phyloP scores from a whole-genome alignment of 129 eudicot genomes.

The Logfia minima region DNA sequence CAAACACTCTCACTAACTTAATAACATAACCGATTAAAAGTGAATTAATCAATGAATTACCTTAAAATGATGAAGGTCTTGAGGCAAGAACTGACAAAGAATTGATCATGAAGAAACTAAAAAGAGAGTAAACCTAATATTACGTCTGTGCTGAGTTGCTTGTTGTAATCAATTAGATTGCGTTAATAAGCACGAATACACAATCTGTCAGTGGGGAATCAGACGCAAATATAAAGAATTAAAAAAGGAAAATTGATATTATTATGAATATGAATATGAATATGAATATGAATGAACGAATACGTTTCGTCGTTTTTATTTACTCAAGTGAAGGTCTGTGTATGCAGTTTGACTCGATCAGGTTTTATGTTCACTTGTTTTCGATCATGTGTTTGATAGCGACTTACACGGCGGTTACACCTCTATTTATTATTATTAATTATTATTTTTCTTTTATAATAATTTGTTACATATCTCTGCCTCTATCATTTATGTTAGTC shows the following conservation, averaged over 20 bases:
- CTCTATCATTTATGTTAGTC: conserved; percentile 26
- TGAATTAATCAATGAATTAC: conserved; percentile 10
- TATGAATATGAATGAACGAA: not conserved
- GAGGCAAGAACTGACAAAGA: conserved; percentile 21
- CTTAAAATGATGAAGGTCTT: conserved; percentile 22
- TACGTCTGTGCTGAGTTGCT: not conserved
- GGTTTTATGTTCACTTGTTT: not conserved
- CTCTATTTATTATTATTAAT: not conserved
- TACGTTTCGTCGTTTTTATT: not conserved
- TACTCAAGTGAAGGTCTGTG: conserved; percentile 11
- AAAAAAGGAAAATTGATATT: not conserved
- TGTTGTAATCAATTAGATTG: not conserved
- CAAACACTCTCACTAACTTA: too few species aligned
- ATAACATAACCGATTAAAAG: not conserved
- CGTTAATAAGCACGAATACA: not conserved
- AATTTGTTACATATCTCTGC: conserved; percentile 29
- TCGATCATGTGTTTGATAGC: not conserved
- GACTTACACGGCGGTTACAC: conserved; percentile 4
- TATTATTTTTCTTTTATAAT: too few species aligned
- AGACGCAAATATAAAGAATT: conserved; percentile 10
- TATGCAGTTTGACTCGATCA: conserved; percentile 24
- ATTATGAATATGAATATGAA: not conserved
- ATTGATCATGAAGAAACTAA: not conserved
- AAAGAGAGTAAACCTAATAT: not conserved
- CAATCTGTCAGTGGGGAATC: conserved; percentile 18